Evolutionary conservation across 768 basidiomycete genomes (phyloP), one percentile per base, ranked within the genome.

Genomic region (Kwoniella pini): DNA sequence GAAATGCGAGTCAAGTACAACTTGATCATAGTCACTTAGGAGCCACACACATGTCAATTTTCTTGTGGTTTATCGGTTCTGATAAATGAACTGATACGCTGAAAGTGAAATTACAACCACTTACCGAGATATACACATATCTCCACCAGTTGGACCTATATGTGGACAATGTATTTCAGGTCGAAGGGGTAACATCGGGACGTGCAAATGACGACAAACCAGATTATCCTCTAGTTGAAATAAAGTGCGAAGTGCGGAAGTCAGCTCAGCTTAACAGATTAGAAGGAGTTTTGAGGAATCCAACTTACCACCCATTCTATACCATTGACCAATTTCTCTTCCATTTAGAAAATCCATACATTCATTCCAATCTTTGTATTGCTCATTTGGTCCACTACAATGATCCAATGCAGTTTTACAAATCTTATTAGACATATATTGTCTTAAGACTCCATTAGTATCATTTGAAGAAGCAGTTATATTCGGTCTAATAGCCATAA

Each of bases 141-240:
- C 62, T 4, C 70, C 68, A 10, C 70, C 70, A 7, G 65, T 27
- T 0, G 62, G 60, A 44, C 67, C 67, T 4, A 69, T 36, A 40
- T 65, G 61, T 3, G 65, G 51, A 52, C 70, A 72, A 40, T 69
- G 62, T 2, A 64, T 56, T 6, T 17, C 13, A 12, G 70, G 70
- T 11, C 57, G n/a, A 11, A 62, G 46, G 4, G 46, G 53, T 19
- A 72, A 13, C 65, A 72, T 67, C 7, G 61, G 48, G 7, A 54
- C 57, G 45, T 69, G 67, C 4, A 69, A 44, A 10, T 45, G 38
- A 40, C 70, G 49, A 44, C 70, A 72, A n/a, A 44, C 42, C 12
- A 72, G 39, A 36, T 72, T 72, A 43, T 72, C 50, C 36, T 69
- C 70, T 62, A n/a, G n/a, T n/a, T n/a, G n/a, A n/a, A n/a, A n/a